These are phyloP conservation scores for Phlebopus sp. DNA, from an alignment of 1,284 basidiomycete genomes.

Conservation along the genomic window DNA sequence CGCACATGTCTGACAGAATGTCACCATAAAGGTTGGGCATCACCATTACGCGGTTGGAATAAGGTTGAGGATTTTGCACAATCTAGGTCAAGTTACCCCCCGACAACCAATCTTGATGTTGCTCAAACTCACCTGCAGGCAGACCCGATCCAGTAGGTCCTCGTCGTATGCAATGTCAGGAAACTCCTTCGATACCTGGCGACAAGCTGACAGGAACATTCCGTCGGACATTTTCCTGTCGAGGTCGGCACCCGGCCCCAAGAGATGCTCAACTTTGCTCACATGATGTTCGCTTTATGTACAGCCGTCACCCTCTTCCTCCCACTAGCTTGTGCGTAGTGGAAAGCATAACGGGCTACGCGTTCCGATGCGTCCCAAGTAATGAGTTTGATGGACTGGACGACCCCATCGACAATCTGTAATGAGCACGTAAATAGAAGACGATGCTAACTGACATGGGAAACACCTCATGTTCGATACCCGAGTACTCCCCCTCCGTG, in stretches of 20 bases:
- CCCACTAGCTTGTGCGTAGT: constrained; percentile 89
- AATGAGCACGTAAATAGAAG: constrained; percentile 13
- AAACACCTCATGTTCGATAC: constrained; percentile 92
- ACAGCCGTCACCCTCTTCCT: constrained; percentile 96
- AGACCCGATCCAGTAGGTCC: constrained; percentile 95
- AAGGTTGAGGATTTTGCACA: constrained; percentile 92
- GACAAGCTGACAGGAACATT: constrained; percentile 98
- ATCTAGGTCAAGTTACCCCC: constrained; percentile 46
- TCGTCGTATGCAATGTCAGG: constrained; percentile 95
- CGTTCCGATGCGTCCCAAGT: constrained; percentile 99
- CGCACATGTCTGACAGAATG: constrained; percentile 99
- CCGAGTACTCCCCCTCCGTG: constrained; percentile 99
- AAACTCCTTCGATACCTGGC: constrained; percentile 95
- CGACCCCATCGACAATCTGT: constrained; percentile 93
- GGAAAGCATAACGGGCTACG: constrained; percentile 97
- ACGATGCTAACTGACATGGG: constrained; percentile 1
- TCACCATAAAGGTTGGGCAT: constrained; percentile 99
- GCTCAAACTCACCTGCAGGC: constrained; percentile 67
- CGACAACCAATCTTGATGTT: neutral
- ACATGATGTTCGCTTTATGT: constrained; percentile 99
- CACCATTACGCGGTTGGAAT: constrained; percentile 97
- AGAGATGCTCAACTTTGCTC: constrained; percentile 25
- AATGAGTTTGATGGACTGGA: constrained; percentile 99
- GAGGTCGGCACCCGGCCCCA: constrained; percentile 13
- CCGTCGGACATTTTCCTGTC: constrained; percentile 98